Percentiles rank a stretch among this genome's conserved stretches.
These are phyloP conservation scores for Acephala macrosclerotiorum DNA, from an alignment of 2,329 filamentous ascomycete species.

Conservation along the genomic window DNA sequence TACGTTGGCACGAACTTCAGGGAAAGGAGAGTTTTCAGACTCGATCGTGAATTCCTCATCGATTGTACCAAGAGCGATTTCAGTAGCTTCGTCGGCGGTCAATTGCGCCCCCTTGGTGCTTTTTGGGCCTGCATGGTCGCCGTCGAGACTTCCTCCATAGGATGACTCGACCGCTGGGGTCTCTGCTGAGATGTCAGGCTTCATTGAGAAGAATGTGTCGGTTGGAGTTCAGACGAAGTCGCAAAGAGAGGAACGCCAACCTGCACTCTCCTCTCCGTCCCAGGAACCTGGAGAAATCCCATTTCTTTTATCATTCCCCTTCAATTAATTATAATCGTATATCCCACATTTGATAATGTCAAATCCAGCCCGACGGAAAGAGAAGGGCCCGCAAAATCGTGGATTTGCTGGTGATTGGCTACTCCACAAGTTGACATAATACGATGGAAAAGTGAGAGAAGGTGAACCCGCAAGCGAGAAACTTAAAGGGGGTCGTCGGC, in stretches of 20 bases:
- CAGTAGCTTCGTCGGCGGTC: conserved; percentile 17
- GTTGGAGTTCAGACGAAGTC: not conserved
- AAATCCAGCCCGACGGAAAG: not conserved
- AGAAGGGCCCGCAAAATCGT: not conserved
- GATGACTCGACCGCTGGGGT: conserved; percentile 1
- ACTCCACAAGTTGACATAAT: not conserved
- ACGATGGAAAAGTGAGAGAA: not conserved
- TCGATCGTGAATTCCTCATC: conserved; percentile 21
- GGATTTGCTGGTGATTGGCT: not conserved
- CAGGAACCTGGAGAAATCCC: not conserved
- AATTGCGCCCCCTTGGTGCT: not conserved
- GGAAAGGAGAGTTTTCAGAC: conserved; percentile 5
- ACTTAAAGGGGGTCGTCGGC: not conserved
- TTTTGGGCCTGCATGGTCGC: not conserved
- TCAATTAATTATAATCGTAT: not conserved
- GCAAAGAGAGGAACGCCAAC: not conserved
- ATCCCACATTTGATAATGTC: conserved; percentile 2
- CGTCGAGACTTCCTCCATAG: not conserved
- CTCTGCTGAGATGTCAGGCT: conserved; percentile 6
- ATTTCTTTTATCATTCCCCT: not conserved
- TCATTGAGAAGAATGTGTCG: conserved; percentile 4
- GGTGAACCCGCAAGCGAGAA: conserved; percentile 10
- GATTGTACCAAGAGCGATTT: conserved; percentile 22
- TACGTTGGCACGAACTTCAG: conserved; percentile 6
- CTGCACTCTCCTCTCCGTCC: not conserved